phyloP scores from a whole-genome alignment of 179 eudicot genomes.

The Camellia oleifera region DNA sequence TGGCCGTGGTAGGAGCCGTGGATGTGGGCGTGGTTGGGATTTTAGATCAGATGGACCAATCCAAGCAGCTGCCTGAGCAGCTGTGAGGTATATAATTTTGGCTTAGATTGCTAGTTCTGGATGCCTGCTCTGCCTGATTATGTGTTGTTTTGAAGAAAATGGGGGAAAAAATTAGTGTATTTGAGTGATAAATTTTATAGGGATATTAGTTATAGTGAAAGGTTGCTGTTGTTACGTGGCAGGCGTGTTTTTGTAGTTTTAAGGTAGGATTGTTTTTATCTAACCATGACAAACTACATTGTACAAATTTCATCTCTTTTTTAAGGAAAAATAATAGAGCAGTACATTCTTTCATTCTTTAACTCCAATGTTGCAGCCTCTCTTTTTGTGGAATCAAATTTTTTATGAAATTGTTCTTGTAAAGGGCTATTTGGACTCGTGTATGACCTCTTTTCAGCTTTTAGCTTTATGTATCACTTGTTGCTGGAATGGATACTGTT shows the following conservation, averaged over 20 bases:
- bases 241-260: constrained; percentile 35
- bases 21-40: constrained; percentile 21
- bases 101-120: constrained; percentile 17
- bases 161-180: not conserved
- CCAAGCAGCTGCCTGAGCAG: constrained; percentile 27
- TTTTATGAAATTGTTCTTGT: not conserved
- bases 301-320: constrained; percentile 14
- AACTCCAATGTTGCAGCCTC: not conserved
- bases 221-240: constrained; percentile 23
- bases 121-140: constrained; percentile 37
- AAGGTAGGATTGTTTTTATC: constrained; percentile 16
- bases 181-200: constrained; percentile 9
- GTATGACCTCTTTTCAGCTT: too few species aligned
- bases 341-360: constrained; percentile 34
- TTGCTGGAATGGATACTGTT: too few species aligned
- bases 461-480: too few species aligned
- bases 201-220: constrained; percentile 1
- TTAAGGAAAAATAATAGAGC: constrained; percentile 29
- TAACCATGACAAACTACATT: constrained; percentile 6
- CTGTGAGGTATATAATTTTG: constrained; percentile 17
- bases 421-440: not conserved
- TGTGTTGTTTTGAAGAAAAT: constrained; percentile 12
- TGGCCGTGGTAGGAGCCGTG: constrained; percentile 39
- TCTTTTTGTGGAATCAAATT: not conserved
- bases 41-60: constrained; percentile 30